Percentiles rank a stretch among this genome's conserved stretches.
Evolutionary conservation across 1,284 basidiomycete species (phyloP).

Genomic region (Ceratobasidium theobromae): DNA sequence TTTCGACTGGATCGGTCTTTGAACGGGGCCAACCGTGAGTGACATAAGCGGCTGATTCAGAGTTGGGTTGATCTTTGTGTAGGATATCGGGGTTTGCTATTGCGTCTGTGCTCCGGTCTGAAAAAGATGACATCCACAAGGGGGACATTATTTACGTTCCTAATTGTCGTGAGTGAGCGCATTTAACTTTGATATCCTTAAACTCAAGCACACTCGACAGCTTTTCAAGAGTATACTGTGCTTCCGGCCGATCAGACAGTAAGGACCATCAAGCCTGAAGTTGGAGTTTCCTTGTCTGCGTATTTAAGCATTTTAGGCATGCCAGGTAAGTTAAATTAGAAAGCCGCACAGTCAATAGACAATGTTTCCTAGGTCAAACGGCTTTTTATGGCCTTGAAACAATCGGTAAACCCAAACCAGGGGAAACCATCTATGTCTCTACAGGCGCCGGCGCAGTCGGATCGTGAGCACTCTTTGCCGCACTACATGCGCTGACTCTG

Average conservation of each 20-base stretch:
- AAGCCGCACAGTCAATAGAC: not conserved
- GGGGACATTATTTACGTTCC: conserved; percentile 39
- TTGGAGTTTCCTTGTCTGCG: conserved; percentile 48
- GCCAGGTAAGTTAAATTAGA: conserved; percentile 40
- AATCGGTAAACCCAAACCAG: conserved; percentile 49
- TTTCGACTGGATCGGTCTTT: not conserved
- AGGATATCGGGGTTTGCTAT: conserved; percentile 41
- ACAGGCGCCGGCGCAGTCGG: conserved; percentile 55
- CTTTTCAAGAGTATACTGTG: conserved; percentile 24
- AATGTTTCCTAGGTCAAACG: conserved; percentile 38
- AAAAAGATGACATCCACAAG: conserved; percentile 51
- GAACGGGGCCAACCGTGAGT: conserved; percentile 18
- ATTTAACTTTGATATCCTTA: not conserved
- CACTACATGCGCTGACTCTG: not conserved
- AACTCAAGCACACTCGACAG: not conserved
- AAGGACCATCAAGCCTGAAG: conserved; percentile 36
- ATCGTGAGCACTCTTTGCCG: conserved; percentile 45
- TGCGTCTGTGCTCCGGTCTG: conserved; percentile 36
- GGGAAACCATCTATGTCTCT: conserved; percentile 57
- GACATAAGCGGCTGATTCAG: not conserved
- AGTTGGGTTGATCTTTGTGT: not conserved
- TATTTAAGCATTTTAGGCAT: conserved; percentile 54
- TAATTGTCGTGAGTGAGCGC: not conserved
- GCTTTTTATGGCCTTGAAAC: conserved; percentile 45
- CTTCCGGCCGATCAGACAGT: conserved; percentile 38